phyloP scores from a whole-genome alignment of 371 early-diverging fungal species.

The Mortierella polycephala region DNA sequence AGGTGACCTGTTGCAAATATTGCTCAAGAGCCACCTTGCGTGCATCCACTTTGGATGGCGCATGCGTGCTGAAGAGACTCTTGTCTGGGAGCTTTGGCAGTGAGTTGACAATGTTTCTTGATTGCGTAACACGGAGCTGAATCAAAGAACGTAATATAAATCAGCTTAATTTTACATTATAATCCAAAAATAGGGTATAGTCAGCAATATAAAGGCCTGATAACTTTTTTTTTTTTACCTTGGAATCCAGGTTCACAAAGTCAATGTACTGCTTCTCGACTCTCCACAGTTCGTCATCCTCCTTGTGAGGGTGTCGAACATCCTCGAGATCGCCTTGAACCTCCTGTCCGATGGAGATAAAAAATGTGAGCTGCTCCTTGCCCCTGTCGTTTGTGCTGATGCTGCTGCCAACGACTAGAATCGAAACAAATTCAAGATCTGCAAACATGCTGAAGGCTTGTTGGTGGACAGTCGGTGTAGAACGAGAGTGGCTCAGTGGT shows the following conservation, averaged over 20 bases:
- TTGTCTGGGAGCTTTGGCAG: conserved; percentile 85
- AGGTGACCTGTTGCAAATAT: conserved; percentile 77
- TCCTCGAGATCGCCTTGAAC: conserved; percentile 40
- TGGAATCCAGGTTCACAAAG: conserved; percentile 76
- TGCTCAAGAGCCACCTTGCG: conserved; percentile 81
- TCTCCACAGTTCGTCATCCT: conserved; percentile 75
- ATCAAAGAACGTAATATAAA: neutral
- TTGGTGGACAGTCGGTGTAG: conserved; percentile 26
- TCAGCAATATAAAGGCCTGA: neutral
- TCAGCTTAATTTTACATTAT: neutral
- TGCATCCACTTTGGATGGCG: conserved; percentile 80
- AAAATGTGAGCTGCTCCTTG: conserved; percentile 72
- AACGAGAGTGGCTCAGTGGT: conserved; percentile 14
- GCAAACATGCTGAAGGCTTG: conserved; percentile 49
- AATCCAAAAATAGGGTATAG: neutral
- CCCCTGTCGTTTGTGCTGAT: conserved; percentile 75
- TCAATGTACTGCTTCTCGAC: conserved; percentile 88
- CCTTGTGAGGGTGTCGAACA: conserved; percentile 39
- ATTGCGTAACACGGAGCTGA: conserved; percentile 65
- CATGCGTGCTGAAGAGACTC: conserved; percentile 74
- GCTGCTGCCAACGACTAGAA: conserved; percentile 72
- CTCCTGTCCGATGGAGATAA: conserved; percentile 59
- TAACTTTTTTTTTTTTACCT: conserved; percentile 61
- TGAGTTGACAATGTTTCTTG: conserved; percentile 59
- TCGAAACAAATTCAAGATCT: conserved; percentile 45